Evolutionary conservation across 345 rosid species (phyloP), one percentile per base, ranked within the genome.

Genomic region (Erysimum cheiranthoides): DNA sequence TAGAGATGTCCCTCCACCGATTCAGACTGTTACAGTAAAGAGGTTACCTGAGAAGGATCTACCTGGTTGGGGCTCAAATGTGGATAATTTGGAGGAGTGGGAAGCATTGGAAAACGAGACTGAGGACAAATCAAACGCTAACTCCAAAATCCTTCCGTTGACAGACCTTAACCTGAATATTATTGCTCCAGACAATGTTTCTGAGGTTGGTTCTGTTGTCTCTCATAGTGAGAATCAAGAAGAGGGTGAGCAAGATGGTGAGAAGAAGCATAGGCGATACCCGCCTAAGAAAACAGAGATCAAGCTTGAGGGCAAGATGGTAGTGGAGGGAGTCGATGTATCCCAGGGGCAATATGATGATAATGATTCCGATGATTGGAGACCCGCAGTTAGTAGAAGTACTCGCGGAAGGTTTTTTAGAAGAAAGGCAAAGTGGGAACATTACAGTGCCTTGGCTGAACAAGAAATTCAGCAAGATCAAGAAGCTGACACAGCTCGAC

Each of bases 1-100:
- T 5, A 89, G 92, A 79, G 91, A 89, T 47, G 86, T 70, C 2
- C 98, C 99, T 40, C 94, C 90, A 4, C 96, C 96, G 36, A 85
- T 93, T 31, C 93, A 89, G 54, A 80, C 90, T 0, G 87, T 95
- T 62, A 85, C 78, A 18, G 90, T 90, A 27, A 90, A 81, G 88
- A 90, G 96, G 74, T 81, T 93, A 67, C 96, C 94, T 3, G 98
- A 89, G 77, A 89, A 87, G 84, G 97, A 90, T 0, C 46, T 91
- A 84, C 97, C 97, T 46, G 98, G 97, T 28, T 95, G 99, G 99
- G 98, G 98, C 9, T 80, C 87, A 7, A 95, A 92, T 85, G 98
- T 95, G 46, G 81, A 96, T 76, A 90, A 95, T 76, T 68, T 90
- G 83, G 93, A 85, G 60, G 99, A 95, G 68, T 95, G 98, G 99